Evolutionary conservation across 2,329 filamentous ascomycete species (phyloP).

Genomic region (Blumeriella jaapii): DNA sequence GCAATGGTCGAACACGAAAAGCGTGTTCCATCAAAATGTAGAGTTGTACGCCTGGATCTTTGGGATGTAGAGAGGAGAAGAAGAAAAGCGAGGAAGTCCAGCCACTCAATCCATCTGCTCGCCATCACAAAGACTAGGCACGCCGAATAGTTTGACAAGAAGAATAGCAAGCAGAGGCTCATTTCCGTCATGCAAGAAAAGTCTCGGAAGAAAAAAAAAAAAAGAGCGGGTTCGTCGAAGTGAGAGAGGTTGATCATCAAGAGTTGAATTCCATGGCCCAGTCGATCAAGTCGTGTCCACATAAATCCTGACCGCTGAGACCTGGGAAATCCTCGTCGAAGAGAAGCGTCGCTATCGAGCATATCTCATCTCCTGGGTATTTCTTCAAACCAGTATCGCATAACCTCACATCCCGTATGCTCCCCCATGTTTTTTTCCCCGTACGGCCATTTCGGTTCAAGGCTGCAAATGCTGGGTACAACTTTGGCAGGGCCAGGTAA

Average conservation of each 20-base stretch:
- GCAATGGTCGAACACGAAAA: slow-evolving; percentile 26
- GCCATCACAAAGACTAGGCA: slow-evolving; percentile 19
- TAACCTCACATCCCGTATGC: slow-evolving; percentile 24
- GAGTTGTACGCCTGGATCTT: slow-evolving; percentile 27
- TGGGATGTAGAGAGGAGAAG: slow-evolving; percentile 25
- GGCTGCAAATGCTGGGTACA: slow-evolving; percentile 19
- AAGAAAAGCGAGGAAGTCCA: slow-evolving; percentile 24
- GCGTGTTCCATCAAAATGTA: slow-evolving; percentile 24
- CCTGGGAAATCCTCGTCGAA: slow-evolving; percentile 18
- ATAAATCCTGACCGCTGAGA: slow-evolving; percentile 13
- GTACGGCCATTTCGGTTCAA: slow-evolving; percentile 23
- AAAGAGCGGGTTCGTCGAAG: slow-evolving; percentile 22
- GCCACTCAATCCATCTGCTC: slow-evolving; percentile 24
- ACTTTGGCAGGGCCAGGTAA: slow-evolving; percentile 22
- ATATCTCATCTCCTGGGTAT: slow-evolving; percentile 25
- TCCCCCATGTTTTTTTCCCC: slow-evolving; percentile 20
- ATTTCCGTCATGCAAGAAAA: slow-evolving; percentile 26
- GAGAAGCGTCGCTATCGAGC: slow-evolving; percentile 18
- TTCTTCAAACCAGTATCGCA: slow-evolving; percentile 26
- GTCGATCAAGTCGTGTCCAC: slow-evolving; percentile 17
- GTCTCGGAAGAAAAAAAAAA: slow-evolving; percentile 16
- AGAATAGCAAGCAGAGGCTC: slow-evolving; percentile 26
- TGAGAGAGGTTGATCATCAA: slow-evolving; percentile 17
- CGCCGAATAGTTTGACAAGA: slow-evolving; percentile 25
- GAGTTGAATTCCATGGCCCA: slow-evolving; percentile 17